Evolutionary conservation across 768 basidiomycete species (phyloP).

Genomic region (Pulveroboletus sp.): DNA sequence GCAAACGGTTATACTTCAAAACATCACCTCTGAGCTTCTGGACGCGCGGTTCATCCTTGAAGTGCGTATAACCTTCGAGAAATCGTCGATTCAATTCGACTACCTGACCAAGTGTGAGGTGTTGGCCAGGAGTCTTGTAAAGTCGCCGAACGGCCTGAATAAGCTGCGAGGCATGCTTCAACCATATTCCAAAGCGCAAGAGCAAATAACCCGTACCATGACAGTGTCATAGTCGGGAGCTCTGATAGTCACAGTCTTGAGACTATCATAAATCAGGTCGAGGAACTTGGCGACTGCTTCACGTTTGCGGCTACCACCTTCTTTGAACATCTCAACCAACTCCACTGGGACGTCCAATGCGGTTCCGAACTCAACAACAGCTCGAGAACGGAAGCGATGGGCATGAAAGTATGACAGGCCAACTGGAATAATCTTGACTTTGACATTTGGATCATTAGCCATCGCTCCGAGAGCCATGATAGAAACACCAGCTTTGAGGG

Average conservation of each 20-base stretch:
- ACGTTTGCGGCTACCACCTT: constrained; percentile 82
- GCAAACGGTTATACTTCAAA: constrained; percentile 81
- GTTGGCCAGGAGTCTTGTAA: constrained; percentile 92
- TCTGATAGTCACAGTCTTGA: constrained; percentile 94
- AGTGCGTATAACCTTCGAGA: constrained; percentile 87
- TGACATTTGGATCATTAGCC: constrained; percentile 80
- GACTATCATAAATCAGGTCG: constrained; percentile 84
- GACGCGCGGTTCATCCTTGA: constrained; percentile 88
- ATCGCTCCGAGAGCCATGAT: constrained; percentile 98
- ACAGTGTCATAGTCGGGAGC: constrained; percentile 97
- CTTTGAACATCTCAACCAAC: constrained; percentile 83
- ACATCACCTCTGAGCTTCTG: constrained; percentile 77
- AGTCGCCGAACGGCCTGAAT: constrained; percentile 93
- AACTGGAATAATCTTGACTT: constrained; percentile 90
- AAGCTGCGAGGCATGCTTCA: constrained; percentile 45
- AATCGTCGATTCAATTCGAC: constrained; percentile 92
- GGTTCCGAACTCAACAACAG: constrained; percentile 93
- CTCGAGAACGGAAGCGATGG: constrained; percentile 89
- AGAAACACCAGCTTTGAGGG: constrained; percentile 95
- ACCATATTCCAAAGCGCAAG: not conserved
- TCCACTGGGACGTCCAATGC: constrained; percentile 91
- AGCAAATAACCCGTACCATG: constrained; percentile 59
- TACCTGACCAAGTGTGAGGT: constrained; percentile 90
- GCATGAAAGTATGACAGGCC: constrained; percentile 72
- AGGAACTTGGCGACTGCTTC: constrained; percentile 87